Percentiles rank a stretch among this genome's conserved stretches.
Conservation (phyloP, 2,329 filamentous ascomycete species). For the Scedosporium dehoogii region DNA sequence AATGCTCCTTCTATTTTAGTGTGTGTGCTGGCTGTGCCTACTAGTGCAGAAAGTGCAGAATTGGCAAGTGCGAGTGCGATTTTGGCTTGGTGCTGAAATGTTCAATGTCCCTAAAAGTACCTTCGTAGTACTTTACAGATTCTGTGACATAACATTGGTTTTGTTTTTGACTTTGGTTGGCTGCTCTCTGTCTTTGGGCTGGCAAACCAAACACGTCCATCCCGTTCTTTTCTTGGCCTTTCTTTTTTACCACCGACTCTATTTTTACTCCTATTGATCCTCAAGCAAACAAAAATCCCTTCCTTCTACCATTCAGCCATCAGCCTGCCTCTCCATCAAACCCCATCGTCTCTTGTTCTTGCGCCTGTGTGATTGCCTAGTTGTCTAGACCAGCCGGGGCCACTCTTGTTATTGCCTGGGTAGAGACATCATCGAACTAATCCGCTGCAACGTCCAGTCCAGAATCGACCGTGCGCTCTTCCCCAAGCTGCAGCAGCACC, state of each 20-base stretch:
- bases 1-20: neutral
- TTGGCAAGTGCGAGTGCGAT: too few species aligned
- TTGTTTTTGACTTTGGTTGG: neutral
- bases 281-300: neutral
- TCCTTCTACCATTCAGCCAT: neutral
- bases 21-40: too few species aligned
- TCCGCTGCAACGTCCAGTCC: neutral
- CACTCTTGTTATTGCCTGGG: neutral
- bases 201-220: neutral
- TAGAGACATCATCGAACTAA: neutral
- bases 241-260: neutral
- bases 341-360: neutral
- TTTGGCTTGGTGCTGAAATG: neutral
- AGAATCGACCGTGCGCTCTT: neutral
- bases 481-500: neutral
- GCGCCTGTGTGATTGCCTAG: neutral
- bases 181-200: neutral
- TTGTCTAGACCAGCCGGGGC: neutral
- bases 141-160: neutral
- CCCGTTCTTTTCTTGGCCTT: neutral
- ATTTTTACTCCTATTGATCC: neutral
- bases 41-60: too few species aligned
- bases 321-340: neutral
- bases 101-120: neutral
- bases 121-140: neutral